Base-by-base conservation (phyloP, 257 asterid genomes). In the Marsdenia floribunda region DNA sequence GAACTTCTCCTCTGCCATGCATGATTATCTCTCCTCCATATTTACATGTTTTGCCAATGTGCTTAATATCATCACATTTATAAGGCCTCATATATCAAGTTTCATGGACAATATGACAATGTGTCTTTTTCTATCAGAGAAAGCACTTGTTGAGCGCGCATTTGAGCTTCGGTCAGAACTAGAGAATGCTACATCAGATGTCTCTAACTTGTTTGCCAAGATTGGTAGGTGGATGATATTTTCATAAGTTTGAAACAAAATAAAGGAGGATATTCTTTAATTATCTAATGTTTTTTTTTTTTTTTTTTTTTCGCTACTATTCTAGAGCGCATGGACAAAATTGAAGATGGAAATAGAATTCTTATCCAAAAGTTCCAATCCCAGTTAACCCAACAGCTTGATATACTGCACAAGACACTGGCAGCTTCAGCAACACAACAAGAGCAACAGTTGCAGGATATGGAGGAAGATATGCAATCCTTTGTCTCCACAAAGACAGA, bases 381-480 rank as follows among this genome's bases (percentile, higher is more conserved):
- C 73, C 96, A 92, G 71, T 85, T 95, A 83, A 92, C 90, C 79
- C 90, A 90, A 80, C 94, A 92, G 82, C 97, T 95, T 76, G 96
- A 93, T 79, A 82, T 83, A 76, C 78, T 95, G 87, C 98, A 95
- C 74, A 89, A 86, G 82, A 74, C 91, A 72, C 88, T 95, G 80
- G 93, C 99, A 81, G 85, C 93, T 70, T 89, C 99, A 18, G 90
- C 93, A n/a, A 87, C 89, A 71, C 90, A 90, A 82, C 99, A 95
- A 85, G 97, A 92, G 76, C 86, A 86, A 68, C 96, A 89, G 77
- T 85, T 95, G 73, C 89, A 90, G 80, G 92, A 82, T 80, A 95
- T 95, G 96, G 96, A 95, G 86, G 96, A 92, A 82, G 98, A 95
- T 82, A 92, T 95, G 99, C 92, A 88, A 78, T 87, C 90, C 72